phyloP scores from a whole-genome alignment of 805 yeast species.

The Yamadazyma takamatsuzukensis region DNA sequence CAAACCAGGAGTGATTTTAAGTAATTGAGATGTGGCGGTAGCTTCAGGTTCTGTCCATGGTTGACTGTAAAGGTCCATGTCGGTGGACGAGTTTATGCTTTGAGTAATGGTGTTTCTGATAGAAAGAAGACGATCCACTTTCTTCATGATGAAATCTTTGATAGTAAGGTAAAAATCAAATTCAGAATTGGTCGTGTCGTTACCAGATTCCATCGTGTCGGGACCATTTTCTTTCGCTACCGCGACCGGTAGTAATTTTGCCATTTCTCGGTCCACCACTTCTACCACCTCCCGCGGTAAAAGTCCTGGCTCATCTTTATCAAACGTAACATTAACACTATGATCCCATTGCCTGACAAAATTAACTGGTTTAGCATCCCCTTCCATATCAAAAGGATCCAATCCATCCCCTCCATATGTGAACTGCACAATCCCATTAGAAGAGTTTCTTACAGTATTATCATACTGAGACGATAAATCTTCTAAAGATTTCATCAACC shows the following conservation, averaged over 20 bases:
- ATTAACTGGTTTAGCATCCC: constrained; percentile 95
- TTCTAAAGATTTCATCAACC: constrained; percentile 96
- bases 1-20: constrained; percentile 59
- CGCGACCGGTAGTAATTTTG: constrained; percentile 58
- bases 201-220: constrained; percentile 39
- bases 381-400: constrained; percentile 99
- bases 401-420: constrained; percentile 98
- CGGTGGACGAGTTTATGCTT: too few species aligned
- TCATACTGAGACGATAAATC: constrained; percentile 93
- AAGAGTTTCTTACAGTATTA: constrained; percentile 89
- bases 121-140: constrained; percentile 54
- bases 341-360: constrained; percentile 95
- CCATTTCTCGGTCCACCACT: constrained; percentile 51
- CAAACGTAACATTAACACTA: constrained; percentile 68
- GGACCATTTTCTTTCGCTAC: constrained; percentile 76
- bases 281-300: constrained; percentile 67
- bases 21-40: constrained; percentile 58
- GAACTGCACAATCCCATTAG: constrained; percentile 95
- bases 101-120: constrained; percentile 53
- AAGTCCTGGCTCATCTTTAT: constrained; percentile 50
- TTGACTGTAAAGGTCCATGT: constrained; percentile 41
- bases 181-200: constrained; percentile 84
- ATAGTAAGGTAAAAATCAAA: constrained; percentile 79
- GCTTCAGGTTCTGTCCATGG: constrained; percentile 37
- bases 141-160: constrained; percentile 54